Conservation (phyloP, 306 rosid species). For the Vicia sativa region DNA sequence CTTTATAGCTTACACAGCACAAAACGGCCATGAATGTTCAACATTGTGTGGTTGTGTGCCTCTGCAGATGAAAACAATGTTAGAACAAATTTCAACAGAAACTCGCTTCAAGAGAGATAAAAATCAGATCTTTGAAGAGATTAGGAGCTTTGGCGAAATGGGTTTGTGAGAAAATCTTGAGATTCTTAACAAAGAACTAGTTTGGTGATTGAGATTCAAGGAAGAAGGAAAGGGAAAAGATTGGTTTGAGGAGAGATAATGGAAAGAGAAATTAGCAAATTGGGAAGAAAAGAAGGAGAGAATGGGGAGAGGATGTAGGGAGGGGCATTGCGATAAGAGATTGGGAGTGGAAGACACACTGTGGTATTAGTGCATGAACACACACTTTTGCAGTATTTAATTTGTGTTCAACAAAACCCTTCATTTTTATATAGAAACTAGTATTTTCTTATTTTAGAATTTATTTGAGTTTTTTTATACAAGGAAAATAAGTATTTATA, state of each 20-base stretch:
- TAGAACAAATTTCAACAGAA: background rate
- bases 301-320: conserved; percentile 28
- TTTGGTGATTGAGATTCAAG: conserved; percentile 25
- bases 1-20: conserved; percentile 35
- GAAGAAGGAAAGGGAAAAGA: too few species aligned
- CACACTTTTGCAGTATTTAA: background rate
- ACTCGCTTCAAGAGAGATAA: conserved; percentile 19
- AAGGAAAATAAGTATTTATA: background rate
- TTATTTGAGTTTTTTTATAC: background rate
- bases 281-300: conserved; percentile 4
- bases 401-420: conserved; percentile 2
- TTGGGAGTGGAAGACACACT: conserved; percentile 30
- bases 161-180: conserved; percentile 31
- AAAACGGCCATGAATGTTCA: conserved; percentile 31
- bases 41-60: conserved; percentile 19
- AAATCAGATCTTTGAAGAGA: conserved; percentile 39
- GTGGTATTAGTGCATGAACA: conserved; percentile 38
- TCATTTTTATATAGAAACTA: background rate
- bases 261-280: conserved; percentile 1
- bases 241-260: background rate
- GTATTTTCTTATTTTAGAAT: background rate
- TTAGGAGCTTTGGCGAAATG: conserved; percentile 28
- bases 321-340: conserved; percentile 20
- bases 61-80: conserved; percentile 20
- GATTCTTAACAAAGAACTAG: background rate